Percentiles rank a stretch among this genome's conserved stretches.
Conservation (phyloP, 768 basidiomycete genomes). For the Xanthoconium stramineum region DNA sequence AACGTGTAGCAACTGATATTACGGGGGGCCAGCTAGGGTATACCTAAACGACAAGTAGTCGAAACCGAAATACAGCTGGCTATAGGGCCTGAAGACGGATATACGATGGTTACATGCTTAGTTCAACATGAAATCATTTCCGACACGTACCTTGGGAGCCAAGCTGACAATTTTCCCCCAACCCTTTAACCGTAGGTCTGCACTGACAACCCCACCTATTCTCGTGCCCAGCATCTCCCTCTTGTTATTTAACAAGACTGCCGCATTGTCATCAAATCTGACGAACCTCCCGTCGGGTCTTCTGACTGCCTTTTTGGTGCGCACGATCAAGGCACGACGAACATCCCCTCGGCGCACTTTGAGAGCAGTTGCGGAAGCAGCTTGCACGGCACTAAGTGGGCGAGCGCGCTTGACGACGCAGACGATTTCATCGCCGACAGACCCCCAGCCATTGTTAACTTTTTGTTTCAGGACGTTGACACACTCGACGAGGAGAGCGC, state of each 20-base stretch:
- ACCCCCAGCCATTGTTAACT: conserved; percentile 91
- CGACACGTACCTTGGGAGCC: conserved; percentile 72
- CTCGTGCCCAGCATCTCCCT: conserved; percentile 93
- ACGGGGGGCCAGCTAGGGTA: conserved; percentile 8
- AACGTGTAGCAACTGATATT: background rate
- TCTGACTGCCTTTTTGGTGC: conserved; percentile 82
- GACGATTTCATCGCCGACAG: conserved; percentile 93
- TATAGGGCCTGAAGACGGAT: conserved; percentile 16
- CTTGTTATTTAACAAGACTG: conserved; percentile 92
- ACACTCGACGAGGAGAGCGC: conserved; percentile 90
- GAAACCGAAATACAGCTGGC: background rate
- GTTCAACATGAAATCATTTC: background rate
- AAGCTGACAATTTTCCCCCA: conserved; percentile 94
- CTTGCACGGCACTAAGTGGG: conserved; percentile 65
- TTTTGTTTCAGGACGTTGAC: conserved; percentile 96
- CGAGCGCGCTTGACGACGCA: conserved; percentile 92
- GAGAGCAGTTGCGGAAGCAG: conserved; percentile 71
- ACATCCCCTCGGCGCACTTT: conserved; percentile 95
- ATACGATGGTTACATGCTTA: background rate
- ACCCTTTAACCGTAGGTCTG: conserved; percentile 84
- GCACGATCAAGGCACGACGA: conserved; percentile 91
- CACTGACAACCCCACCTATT: conserved; percentile 90
- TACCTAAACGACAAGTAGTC: conserved; percentile 4
- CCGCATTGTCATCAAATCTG: conserved; percentile 96
- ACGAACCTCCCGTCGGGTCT: conserved; percentile 86